Evolutionary conservation across 129 eudicot species (phyloP).

Genomic region (Solidago caesia): DNA sequence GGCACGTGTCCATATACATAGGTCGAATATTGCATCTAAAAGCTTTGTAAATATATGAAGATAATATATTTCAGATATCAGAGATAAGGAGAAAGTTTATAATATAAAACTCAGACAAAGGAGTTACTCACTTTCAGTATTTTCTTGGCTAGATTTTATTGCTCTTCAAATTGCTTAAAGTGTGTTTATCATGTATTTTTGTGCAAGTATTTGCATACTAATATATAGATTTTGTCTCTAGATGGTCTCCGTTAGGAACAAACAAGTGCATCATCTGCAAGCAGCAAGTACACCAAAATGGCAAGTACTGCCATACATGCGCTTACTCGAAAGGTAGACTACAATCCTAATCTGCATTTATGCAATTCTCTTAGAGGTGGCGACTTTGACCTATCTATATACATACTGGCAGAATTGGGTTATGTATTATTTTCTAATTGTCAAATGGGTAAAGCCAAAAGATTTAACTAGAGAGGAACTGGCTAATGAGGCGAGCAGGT

Average conservation of each 20-base stretch:
- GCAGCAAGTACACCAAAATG: conserved; percentile 98
- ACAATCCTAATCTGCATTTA: neutral
- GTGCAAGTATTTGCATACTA: conserved; percentile 9
- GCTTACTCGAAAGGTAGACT: conserved; percentile 90
- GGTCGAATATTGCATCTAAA: too few relatives aligned
- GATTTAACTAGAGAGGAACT: neutral
- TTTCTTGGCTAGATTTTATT: neutral
- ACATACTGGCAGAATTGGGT: neutral
- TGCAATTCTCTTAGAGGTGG: neutral
- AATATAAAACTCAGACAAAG: too few relatives aligned
- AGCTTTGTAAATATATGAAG: neutral
- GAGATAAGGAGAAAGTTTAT: too few relatives aligned
- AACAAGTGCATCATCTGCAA: conserved; percentile 89
- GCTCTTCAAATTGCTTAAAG: neutral
- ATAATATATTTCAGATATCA: neutral
- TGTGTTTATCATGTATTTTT: neutral
- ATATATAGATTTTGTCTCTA: conserved; percentile 26
- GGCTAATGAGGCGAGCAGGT: neutral
- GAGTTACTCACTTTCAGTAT: too few relatives aligned
- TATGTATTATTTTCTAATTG: neutral
- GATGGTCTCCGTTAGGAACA: conserved; percentile 97
- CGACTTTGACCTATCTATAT: neutral
- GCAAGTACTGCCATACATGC: conserved; percentile 91
- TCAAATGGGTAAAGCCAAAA: neutral
- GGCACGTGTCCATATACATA: too few relatives aligned